A percentile compares a stretch with the other conserved stretches of the same genome.
Conservation (phyloP, 2,329 filamentous ascomycete species). For the Apiospora rasikravindrae region DNA sequence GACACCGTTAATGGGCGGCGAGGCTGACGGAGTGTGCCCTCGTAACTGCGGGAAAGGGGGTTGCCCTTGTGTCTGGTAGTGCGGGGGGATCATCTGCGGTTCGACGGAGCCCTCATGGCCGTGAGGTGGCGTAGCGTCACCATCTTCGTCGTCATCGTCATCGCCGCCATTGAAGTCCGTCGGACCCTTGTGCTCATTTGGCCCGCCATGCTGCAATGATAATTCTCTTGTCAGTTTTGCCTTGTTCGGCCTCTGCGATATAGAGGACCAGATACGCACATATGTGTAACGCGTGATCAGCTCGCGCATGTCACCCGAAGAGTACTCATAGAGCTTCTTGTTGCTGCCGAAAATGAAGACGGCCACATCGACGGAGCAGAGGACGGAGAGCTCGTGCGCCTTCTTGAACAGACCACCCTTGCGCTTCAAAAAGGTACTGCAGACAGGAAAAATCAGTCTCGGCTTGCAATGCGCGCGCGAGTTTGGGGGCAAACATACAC, state of each 20-base stretch:
- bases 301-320: conserved; percentile 90
- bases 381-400: conserved; percentile 95
- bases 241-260: background rate
- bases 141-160: conserved; percentile 84
- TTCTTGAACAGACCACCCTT: conserved; percentile 99
- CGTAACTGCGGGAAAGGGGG: conserved; percentile 79
- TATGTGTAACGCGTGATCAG: conserved; percentile 89
- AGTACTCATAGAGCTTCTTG: conserved; percentile 99
- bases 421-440: conserved; percentile 94
- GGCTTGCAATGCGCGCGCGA: conserved; percentile 18
- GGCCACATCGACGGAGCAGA: conserved; percentile 97
- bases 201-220: conserved; percentile 75
- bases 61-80: conserved; percentile 71
- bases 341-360: conserved; percentile 99
- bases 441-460: conserved; percentile 27
- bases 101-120: conserved; percentile 61
- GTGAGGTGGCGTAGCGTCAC: conserved; percentile 74
- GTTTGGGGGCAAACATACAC: conserved; percentile 69
- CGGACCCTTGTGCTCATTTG: conserved; percentile 96
- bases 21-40: conserved; percentile 82
- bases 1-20: conserved; percentile 84
- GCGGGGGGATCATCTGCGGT: conserved; percentile 69
- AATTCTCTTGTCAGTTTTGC: conserved; percentile 14
- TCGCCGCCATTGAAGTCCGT: conserved; percentile 87
- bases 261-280: conserved; percentile 59